These are phyloP conservation scores for Papilionanthe hybrid DNA, from an alignment of 116 monocot genomes.

Conservation along the genomic window DNA sequence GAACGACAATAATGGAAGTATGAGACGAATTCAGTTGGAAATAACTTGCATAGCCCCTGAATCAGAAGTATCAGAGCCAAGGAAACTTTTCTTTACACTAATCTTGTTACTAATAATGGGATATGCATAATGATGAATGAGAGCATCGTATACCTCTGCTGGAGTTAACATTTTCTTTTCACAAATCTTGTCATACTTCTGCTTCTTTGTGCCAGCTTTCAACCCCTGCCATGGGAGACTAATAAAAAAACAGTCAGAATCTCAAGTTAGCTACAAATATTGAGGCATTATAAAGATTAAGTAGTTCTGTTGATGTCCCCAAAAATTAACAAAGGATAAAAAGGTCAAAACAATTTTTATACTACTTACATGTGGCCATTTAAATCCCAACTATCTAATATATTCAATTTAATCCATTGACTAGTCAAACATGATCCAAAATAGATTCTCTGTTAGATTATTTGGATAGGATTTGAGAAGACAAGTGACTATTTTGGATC, in stretches of 20 bases:
- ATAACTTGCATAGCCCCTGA: constrained; percentile 64
- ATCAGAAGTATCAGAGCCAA: neutral
- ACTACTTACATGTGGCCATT: too few species aligned
- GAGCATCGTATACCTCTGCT: constrained; percentile 35
- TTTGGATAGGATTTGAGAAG: too few species aligned
- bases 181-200: constrained; percentile 58
- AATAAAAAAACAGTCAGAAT: constrained; percentile 3
- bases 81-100: neutral
- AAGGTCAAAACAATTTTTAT: neutral
- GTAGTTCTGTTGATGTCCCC: neutral
- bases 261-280: neutral
- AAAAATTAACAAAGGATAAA: neutral
- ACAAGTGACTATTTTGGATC: too few species aligned
- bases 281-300: neutral
- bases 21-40: constrained; percentile 47
- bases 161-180: constrained; percentile 68
- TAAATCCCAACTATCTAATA: too few species aligned
- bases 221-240: constrained; percentile 57
- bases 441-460: too few species aligned
- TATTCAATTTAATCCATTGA: too few species aligned
- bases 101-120: neutral
- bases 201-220: constrained; percentile 56
- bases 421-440: too few species aligned
- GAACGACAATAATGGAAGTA: constrained; percentile 61
- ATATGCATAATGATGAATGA: too few species aligned